phyloP scores from a whole-genome alignment of 2,329 filamentous ascomycete genomes.

The Fusarium globosum region DNA sequence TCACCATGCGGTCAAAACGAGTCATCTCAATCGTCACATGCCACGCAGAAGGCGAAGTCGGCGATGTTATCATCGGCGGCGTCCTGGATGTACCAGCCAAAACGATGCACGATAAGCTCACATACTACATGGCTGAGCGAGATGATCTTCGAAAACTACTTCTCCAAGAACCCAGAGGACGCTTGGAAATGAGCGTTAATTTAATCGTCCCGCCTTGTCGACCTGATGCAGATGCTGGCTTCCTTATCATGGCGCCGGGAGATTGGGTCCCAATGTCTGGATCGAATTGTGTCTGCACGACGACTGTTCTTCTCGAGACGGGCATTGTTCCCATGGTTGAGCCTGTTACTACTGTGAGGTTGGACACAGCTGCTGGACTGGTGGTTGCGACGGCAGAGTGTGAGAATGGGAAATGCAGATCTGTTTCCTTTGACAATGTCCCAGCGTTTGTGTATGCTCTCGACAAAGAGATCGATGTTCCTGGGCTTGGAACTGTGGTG shows the following conservation, averaged over 20 bases:
- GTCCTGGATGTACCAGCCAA: constrained; percentile 56
- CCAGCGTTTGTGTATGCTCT: constrained; percentile 13
- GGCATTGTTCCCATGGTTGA: constrained; percentile 57
- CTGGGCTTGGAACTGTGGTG: background rate
- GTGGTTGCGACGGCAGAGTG: constrained; percentile 21
- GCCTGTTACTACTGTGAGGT: constrained; percentile 27
- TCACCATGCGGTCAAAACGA: constrained; percentile 19
- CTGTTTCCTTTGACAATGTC: constrained; percentile 19
- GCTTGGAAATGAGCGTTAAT: constrained; percentile 9
- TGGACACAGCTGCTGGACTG: constrained; percentile 9
- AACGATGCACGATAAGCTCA: constrained; percentile 61
- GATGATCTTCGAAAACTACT: constrained; percentile 49
- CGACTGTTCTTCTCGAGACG: constrained; percentile 58
- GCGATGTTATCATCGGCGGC: constrained; percentile 61
- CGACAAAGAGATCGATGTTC: constrained; percentile 9
- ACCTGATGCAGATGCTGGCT: constrained; percentile 54
- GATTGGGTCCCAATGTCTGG: constrained; percentile 51
- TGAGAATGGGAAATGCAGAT: constrained; percentile 19
- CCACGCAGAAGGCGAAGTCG: constrained; percentile 57
- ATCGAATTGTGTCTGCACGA: constrained; percentile 55
- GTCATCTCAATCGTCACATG: constrained; percentile 49
- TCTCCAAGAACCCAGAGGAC: constrained; percentile 7
- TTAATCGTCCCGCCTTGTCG: constrained; percentile 45
- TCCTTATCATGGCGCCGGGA: constrained; percentile 48
- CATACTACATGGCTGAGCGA: constrained; percentile 53